A percentile compares a stretch with the other conserved stretches of the same genome.
phyloP scores from a whole-genome alignment of 2,329 filamentous ascomycete species.

The Blumeria hordei region DNA sequence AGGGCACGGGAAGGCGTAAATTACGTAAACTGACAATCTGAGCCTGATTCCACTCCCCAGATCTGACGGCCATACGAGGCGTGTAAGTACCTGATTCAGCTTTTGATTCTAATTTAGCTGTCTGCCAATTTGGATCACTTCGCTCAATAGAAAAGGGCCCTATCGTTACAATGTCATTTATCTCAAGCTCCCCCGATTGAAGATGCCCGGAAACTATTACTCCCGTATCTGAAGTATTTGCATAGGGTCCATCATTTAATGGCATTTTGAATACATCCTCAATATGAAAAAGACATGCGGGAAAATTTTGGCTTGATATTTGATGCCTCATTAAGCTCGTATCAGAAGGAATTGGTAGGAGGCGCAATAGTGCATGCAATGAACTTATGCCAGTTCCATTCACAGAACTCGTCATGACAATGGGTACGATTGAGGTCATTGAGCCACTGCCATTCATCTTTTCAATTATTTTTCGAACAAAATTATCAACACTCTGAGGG shows the following conservation, averaged over 20 bases:
- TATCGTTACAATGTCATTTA: constrained; percentile 55
- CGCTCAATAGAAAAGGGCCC: constrained; percentile 49
- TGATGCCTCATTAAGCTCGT: constrained; percentile 28
- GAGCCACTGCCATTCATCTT: constrained; percentile 20
- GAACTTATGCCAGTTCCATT: constrained; percentile 62
- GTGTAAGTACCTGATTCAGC: constrained; percentile 20
- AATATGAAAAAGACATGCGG: constrained; percentile 55
- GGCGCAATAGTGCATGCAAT: constrained; percentile 57
- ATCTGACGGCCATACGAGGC: neutral
- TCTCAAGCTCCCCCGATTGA: constrained; percentile 49
- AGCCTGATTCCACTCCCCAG: constrained; percentile 43
- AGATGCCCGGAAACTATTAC: constrained; percentile 70
- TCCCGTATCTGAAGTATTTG: constrained; percentile 24
- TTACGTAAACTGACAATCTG: constrained; percentile 72
- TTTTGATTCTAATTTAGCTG: constrained; percentile 23
- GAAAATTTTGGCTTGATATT: constrained; percentile 27
- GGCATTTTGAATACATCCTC: constrained; percentile 72
- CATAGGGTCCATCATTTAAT: constrained; percentile 29
- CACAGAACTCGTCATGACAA: constrained; percentile 69
- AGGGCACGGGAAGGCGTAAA: constrained; percentile 57
- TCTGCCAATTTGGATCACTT: constrained; percentile 18
- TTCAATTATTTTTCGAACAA: constrained; percentile 31
- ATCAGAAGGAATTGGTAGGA: constrained; percentile 43
- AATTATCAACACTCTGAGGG: constrained; percentile 27
- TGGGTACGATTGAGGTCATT: constrained; percentile 38